phyloP scores from a whole-genome alignment of 352 stramenopile species.

The Phytophthora lateralis region DNA sequence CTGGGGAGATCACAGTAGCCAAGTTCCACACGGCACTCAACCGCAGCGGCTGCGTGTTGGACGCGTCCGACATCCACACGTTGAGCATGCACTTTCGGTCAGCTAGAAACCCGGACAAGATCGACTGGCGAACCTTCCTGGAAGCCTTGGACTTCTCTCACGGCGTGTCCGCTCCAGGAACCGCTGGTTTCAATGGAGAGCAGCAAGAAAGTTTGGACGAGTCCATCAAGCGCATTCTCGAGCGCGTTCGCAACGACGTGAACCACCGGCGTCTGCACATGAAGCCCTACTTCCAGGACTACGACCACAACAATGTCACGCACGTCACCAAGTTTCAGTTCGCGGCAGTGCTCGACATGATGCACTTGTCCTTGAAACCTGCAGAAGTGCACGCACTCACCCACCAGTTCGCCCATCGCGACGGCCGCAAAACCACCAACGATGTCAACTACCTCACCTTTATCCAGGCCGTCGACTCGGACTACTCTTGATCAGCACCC shows the following conservation, averaged over 20 bases:
- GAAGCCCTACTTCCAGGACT: conserved; percentile 90
- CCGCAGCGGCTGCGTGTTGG: conserved; percentile 71
- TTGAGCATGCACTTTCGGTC: conserved; percentile 72
- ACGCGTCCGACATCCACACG: conserved; percentile 66
- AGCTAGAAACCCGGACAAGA: conserved; percentile 66
- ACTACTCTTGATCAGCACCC: conserved; percentile 46
- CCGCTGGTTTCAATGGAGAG: neutral
- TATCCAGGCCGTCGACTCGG: conserved; percentile 73
- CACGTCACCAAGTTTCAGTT: conserved; percentile 86
- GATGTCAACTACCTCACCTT: conserved; percentile 86
- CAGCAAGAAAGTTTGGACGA: conserved; percentile 20
- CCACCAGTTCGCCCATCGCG: conserved; percentile 55
- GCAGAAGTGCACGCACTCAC: conserved; percentile 59
- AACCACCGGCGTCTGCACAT: conserved; percentile 76
- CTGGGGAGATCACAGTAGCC: conserved; percentile 79
- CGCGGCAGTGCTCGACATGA: conserved; percentile 84
- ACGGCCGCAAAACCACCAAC: conserved; percentile 55
- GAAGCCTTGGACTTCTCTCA: conserved; percentile 55
- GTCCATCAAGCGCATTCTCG: conserved; percentile 45
- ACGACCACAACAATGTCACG: conserved; percentile 77
- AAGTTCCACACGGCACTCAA: conserved; percentile 90
- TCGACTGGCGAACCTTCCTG: conserved; percentile 81
- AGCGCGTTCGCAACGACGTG: conserved; percentile 56
- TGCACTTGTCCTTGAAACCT: conserved; percentile 63
- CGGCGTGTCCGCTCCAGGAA: conserved; percentile 12